These are phyloP conservation scores for Corylus avellana DNA, from an alignment of 306 rosid genomes.

Conservation along the genomic window DNA sequence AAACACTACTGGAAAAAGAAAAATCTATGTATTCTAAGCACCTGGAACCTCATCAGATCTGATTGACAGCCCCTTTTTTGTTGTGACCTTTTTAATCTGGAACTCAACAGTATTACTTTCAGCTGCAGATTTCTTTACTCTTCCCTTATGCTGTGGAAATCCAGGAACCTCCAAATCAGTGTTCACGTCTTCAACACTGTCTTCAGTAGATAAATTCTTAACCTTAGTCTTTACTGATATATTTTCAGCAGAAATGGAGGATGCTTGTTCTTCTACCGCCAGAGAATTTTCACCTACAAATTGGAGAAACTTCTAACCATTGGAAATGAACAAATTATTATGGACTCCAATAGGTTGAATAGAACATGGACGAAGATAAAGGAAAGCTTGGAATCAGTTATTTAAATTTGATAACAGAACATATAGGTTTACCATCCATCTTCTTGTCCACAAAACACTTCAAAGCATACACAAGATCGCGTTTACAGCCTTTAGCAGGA, in stretches of 20 bases:
- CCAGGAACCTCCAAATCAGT: slow-evolving; percentile 35
- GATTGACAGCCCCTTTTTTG: slow-evolving; percentile 45
- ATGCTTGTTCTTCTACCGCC: slow-evolving; percentile 34
- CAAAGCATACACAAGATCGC: slow-evolving; percentile 72
- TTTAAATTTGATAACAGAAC: not conserved
- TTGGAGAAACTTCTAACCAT: slow-evolving; percentile 20
- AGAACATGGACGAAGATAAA: slow-evolving; percentile 1
- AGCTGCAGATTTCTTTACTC: slow-evolving; percentile 37
- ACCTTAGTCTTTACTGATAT: slow-evolving; percentile 29
- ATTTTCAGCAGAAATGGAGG: slow-evolving; percentile 39
- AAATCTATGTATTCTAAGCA: slow-evolving; percentile 32
- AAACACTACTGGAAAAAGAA: slow-evolving; percentile 8
- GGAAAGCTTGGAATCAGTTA: slow-evolving; percentile 1
- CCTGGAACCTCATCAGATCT: slow-evolving; percentile 60
- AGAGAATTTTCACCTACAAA: slow-evolving; percentile 56
- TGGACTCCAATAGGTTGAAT: not conserved
- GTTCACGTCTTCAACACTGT: slow-evolving; percentile 33
- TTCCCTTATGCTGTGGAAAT: slow-evolving; percentile 48
- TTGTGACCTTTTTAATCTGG: slow-evolving; percentile 15
- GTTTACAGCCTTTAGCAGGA: slow-evolving; percentile 78
- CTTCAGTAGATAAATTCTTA: slow-evolving; percentile 35
- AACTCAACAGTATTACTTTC: slow-evolving; percentile 38
- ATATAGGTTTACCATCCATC: slow-evolving; percentile 46
- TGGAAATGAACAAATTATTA: slow-evolving; percentile 18
- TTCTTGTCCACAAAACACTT: slow-evolving; percentile 59